Conservation (phyloP, 169 alveolate species). For the Pseudocohnilembus persalinus region DNA sequence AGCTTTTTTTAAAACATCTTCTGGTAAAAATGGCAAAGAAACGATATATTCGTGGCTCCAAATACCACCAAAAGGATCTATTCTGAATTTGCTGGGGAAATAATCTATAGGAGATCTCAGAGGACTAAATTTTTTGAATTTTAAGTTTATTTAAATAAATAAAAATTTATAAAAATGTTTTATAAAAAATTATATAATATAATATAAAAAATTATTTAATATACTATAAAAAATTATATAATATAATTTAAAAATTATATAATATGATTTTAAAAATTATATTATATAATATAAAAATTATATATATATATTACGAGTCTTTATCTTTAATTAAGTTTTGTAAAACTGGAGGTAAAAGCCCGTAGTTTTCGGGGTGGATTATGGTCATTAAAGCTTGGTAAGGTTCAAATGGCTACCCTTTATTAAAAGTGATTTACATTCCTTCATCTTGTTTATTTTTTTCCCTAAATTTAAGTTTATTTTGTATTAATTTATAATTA, state of each 20-base stretch:
- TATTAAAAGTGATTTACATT: conserved; percentile 59
- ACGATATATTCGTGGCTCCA: conserved; percentile 39
- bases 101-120: conserved; percentile 41
- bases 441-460: neutral
- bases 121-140: neutral
- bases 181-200: conserved; percentile 5
- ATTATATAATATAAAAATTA: neutral
- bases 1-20: neutral
- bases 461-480: neutral
- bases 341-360: conserved; percentile 86
- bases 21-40: conserved; percentile 28
- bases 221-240: neutral
- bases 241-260: too few relatives aligned
- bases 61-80: conserved; percentile 43
- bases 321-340: conserved; percentile 45
- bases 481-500: neutral
- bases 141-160: neutral
- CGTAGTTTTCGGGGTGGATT: conserved; percentile 93
- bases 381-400: conserved; percentile 96
- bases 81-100: conserved; percentile 32
- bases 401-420: conserved; percentile 95
- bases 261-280: too few relatives aligned
- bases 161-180: conserved; percentile 2
- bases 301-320: neutral
- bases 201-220: neutral